A percentile compares a stretch with the other conserved stretches of the same genome.
Evolutionary conservation across 2,329 filamentous ascomycete species (phyloP).

Genomic region (Chaetomiaceae sp.): DNA sequence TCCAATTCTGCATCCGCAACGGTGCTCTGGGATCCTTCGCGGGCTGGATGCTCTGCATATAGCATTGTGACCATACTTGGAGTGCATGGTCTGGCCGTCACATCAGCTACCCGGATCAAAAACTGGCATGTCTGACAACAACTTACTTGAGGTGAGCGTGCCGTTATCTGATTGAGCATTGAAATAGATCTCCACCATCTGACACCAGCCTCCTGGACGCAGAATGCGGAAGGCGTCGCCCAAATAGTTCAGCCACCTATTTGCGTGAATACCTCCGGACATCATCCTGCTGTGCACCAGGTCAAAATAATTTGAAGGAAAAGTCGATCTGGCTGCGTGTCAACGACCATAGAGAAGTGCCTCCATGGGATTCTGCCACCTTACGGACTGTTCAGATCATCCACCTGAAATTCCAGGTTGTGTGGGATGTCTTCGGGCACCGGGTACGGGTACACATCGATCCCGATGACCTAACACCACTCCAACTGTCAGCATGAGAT

Average conservation of each 20-base stretch:
- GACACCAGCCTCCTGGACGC: constrained; percentile 74
- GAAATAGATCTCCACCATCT: constrained; percentile 82
- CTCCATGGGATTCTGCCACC: constrained; percentile 13
- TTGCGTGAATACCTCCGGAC: constrained; percentile 62
- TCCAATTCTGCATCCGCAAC: constrained; percentile 51
- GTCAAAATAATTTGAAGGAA: constrained; percentile 67
- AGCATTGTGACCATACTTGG: constrained; percentile 59
- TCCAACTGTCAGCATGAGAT: constrained; percentile 11
- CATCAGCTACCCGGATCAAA: constrained; percentile 8
- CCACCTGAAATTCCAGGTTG: constrained; percentile 66
- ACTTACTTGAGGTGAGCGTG: constrained; percentile 57
- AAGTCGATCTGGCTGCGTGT: constrained; percentile 50
- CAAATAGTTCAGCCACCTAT: constrained; percentile 70
- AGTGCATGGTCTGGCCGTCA: constrained; percentile 51
- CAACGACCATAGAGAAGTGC: not conserved
- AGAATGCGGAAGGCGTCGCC: constrained; percentile 67
- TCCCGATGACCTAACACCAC: constrained; percentile 55
- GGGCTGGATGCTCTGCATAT: constrained; percentile 55
- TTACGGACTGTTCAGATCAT: constrained; percentile 62
- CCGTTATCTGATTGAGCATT: constrained; percentile 84
- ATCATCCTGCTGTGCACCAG: constrained; percentile 74
- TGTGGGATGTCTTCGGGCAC: constrained; percentile 56
- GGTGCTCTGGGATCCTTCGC: constrained; percentile 62
- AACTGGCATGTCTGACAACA: not conserved
- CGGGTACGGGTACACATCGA: constrained; percentile 67